Evolutionary conservation across 148 eudicot genomes (phyloP), one percentile per base, ranked within the genome.

Genomic region (Simmondsia chinensis): DNA sequence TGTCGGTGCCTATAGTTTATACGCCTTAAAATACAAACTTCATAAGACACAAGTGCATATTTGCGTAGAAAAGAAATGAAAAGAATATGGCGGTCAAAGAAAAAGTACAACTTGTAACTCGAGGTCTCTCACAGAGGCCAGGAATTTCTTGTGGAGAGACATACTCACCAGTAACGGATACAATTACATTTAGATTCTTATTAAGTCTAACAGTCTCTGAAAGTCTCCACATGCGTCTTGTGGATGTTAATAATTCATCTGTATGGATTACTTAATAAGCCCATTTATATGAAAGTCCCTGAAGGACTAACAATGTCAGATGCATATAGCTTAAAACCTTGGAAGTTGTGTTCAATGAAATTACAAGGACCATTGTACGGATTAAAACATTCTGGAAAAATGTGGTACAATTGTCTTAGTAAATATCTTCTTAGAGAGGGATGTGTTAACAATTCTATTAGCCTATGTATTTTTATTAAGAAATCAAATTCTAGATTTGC

Each of bases 401-500:
- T 27, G 49, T 27, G 49, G 43, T 45, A 28, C 11, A 45, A 45
- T 1, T 23, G 34, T 7, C 13, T 45, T 0, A 45, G 34, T 44
- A 22, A 27, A 5, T 44, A 44, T 7, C 34, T 44, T 26, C 10
- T 50, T 0, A 23, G 27, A 11, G 15, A 36, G 27, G 15, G 43
- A 7, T 36, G 38, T 7, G 39, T 17, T 11, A 51, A 48, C 28
- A 26, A 51, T 27, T 15, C 10, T 3, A 36, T 37, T 4, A 7
- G 43, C 9, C 44, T 16, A 36, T 50, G 23, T 27, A 19, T 50
- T 11, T 52, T 52, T 8, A 38, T 28, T 22, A 38, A 28, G n/a
- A 17, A 21, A 22, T 25, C 21, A 0, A 12, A 6, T 4, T 52
- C 19, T 2, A 13, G 37, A 18, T 25, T 52, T 27, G 26, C 28